phyloP scores from a whole-genome alignment of 2,329 filamentous ascomycete genomes.

The Calonectria honghensis region DNA sequence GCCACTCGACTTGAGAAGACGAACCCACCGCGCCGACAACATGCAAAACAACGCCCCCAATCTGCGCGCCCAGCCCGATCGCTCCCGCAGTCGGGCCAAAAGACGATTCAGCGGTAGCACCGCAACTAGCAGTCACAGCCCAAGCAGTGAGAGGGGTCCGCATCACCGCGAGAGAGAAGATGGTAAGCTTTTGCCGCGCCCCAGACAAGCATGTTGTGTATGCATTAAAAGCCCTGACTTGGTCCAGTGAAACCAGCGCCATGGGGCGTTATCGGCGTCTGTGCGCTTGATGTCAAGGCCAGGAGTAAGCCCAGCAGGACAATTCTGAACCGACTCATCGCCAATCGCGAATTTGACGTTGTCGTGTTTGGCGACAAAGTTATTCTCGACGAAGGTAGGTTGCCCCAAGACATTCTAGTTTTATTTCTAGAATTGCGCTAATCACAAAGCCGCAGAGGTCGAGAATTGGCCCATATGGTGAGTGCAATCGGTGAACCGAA shows the following conservation, averaged over 20 bases:
- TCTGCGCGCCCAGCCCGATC: conserved; percentile 68
- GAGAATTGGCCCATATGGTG: conserved; percentile 96
- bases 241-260: conserved; percentile 72
- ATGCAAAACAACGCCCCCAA: conserved; percentile 58
- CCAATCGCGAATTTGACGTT: conserved; percentile 95
- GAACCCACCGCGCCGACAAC: conserved; percentile 62
- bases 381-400: conserved; percentile 90
- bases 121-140: conserved; percentile 86
- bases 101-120: conserved; percentile 89
- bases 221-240: conserved; percentile 53
- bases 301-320: conserved; percentile 97
- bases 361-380: conserved; percentile 99
- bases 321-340: conserved; percentile 93
- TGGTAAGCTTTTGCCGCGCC: conserved; percentile 56
- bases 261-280: conserved; percentile 88
- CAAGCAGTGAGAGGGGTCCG: conserved; percentile 80
- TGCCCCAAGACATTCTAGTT: conserved; percentile 25
- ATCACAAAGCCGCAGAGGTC: conserved; percentile 73
- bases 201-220: not conserved
- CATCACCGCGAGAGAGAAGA: conserved; percentile 76
- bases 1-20: conserved; percentile 67
- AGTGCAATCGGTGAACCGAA: conserved; percentile 63
- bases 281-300: conserved; percentile 95
- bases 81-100: conserved; percentile 81
- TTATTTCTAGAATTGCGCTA: conserved; percentile 38